Evolutionary conservation across 768 basidiomycete genomes (phyloP).

Genomic region (Termitomyces sp.): DNA sequence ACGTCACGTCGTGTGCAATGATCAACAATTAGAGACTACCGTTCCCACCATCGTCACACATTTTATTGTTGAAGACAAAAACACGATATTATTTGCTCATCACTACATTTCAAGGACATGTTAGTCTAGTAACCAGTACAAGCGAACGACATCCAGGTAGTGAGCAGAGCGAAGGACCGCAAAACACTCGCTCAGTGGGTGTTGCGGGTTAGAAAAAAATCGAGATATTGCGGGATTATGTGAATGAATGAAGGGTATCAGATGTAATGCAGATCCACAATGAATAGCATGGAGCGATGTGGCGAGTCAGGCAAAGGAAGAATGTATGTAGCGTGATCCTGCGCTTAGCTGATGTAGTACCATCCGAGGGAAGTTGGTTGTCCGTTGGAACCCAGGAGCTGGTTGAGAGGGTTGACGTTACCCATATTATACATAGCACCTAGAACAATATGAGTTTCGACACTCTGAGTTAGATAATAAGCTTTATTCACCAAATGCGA

Average conservation of each 20-base stretch:
- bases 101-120: conserved; percentile 12
- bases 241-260: conserved; percentile 14
- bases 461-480: not conserved
- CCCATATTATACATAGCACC: conserved; percentile 53
- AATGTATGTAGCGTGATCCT: not conserved
- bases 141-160: conserved; percentile 12
- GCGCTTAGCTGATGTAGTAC: conserved; percentile 37
- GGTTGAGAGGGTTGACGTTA: conserved; percentile 51
- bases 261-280: conserved; percentile 10
- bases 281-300: conserved; percentile 1
- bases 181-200: conserved; percentile 13
- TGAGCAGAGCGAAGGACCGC: conserved; percentile 13
- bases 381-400: conserved; percentile 41
- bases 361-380: conserved; percentile 48
- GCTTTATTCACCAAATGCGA: conserved; percentile 53
- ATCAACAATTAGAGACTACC: not conserved
- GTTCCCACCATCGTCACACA: not conserved
- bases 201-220: conserved; percentile 13
- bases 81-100: conserved; percentile 7
- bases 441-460: conserved; percentile 16
- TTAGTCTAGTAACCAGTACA: conserved; percentile 17
- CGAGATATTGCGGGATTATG: conserved; percentile 2
- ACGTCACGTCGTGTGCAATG: not conserved
- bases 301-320: not conserved
- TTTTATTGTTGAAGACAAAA: not conserved